A percentile compares a stretch with the other conserved stretches of the same genome.
Conservation (phyloP, 2,329 filamentous ascomycete species). For the Zymoseptoria passerinii region DNA sequence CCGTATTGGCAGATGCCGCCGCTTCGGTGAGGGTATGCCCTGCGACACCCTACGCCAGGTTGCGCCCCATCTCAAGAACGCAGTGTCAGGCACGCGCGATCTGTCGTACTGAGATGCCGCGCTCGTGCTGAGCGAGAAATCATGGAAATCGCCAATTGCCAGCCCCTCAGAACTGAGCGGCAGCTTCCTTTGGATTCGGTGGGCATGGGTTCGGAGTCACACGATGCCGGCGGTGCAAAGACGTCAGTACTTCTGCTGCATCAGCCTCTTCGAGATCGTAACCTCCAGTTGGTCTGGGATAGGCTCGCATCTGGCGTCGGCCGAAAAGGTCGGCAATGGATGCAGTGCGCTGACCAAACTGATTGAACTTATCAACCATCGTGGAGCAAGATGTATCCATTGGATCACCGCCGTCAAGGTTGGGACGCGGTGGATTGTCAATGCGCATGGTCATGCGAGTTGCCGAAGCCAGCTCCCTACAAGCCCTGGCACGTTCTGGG, state of each 20-base stretch:
- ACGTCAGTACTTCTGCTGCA: constrained; percentile 14
- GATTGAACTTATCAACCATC: constrained; percentile 18
- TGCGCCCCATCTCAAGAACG: background rate
- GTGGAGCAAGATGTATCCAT: constrained; percentile 14
- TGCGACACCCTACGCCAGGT: background rate
- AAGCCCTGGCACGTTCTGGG: constrained; percentile 21
- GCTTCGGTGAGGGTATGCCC: background rate
- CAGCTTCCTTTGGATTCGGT: background rate
- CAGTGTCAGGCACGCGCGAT: background rate
- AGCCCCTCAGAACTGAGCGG: background rate
- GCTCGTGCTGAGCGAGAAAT: background rate
- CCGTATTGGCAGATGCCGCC: background rate
- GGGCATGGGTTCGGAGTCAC: background rate
- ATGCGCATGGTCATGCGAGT: constrained; percentile 4
- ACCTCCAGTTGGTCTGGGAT: constrained; percentile 9
- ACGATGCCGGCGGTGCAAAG: constrained; percentile 6
- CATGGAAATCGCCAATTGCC: background rate
- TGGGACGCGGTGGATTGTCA: constrained; percentile 3
- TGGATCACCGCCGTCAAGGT: constrained; percentile 9
- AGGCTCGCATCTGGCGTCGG: constrained; percentile 12
- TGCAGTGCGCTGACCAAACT: constrained; percentile 15
- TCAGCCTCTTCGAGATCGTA: constrained; percentile 17
- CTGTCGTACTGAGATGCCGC: background rate
- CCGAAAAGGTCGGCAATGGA: constrained; percentile 16
- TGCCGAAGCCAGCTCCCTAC: constrained; percentile 17